phyloP scores from a whole-genome alignment of 495 filamentous ascomycete species.

The Terfezia boudieri region DNA sequence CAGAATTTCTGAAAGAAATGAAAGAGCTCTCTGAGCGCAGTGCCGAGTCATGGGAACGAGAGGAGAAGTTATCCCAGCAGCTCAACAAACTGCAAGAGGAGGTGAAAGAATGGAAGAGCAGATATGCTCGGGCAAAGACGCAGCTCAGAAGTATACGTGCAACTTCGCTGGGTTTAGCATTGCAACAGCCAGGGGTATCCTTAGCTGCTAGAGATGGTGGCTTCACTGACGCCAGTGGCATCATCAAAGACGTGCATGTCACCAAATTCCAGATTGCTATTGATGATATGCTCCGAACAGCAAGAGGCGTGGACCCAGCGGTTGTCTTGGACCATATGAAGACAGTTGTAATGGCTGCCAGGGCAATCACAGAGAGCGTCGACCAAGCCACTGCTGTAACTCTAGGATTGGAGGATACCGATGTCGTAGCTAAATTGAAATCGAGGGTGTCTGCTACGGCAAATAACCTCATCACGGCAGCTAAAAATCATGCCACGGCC shows the following conservation, averaged over 20 bases:
- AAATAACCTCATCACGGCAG: conserved; percentile 85
- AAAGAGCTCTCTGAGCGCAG: conserved; percentile 57
- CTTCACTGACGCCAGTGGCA: conserved; percentile 46
- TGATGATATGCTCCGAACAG: conserved; percentile 67
- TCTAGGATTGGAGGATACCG: conserved; percentile 27
- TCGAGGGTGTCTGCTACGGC: conserved; percentile 66
- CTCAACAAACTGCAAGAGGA: conserved; percentile 57
- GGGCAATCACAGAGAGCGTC: conserved; percentile 58
- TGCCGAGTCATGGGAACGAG: conserved; percentile 53
- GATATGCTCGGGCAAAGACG: conserved; percentile 68
- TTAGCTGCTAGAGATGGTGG: conserved; percentile 44
- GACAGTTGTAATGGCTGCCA: conserved; percentile 52
- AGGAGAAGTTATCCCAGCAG: conserved; percentile 49
- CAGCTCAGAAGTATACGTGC: conserved; percentile 63
- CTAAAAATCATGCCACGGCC: conserved; percentile 65
- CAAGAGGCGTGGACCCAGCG: conserved; percentile 47
- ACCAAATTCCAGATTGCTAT: conserved; percentile 90
- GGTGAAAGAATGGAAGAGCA: conserved; percentile 66
- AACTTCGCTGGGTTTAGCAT: conserved; percentile 48
- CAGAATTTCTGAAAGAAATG: conserved; percentile 76
- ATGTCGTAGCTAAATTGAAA: conserved; percentile 38
- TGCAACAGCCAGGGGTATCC: conserved; percentile 33
- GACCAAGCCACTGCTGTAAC: conserved; percentile 32
- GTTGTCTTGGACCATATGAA: conserved; percentile 62
- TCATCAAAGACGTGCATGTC: conserved; percentile 76